Evolutionary conservation across 106 monocot species (phyloP).

Genomic region (Narthecium ossifragum): DNA sequence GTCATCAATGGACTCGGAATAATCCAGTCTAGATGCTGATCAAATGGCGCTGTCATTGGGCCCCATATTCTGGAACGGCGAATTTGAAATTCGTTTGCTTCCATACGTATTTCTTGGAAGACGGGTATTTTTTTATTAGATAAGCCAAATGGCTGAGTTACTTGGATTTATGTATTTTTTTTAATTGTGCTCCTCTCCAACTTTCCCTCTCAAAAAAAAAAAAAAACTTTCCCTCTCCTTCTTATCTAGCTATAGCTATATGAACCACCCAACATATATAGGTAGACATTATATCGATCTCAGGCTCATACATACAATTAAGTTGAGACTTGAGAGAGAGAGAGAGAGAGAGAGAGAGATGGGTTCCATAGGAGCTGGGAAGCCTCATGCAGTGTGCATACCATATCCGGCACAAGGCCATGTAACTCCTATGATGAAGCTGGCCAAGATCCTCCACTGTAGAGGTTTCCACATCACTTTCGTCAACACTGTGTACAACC

Average conservation of each 20-base stretch:
- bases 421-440: slow-evolving; percentile 16
- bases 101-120: no score
- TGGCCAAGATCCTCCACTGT: slow-evolving; percentile 19
- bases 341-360: not conserved
- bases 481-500: slow-evolving; percentile 24
- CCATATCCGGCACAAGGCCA: not conserved
- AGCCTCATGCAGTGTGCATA: slow-evolving; percentile 4
- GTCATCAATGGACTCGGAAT: no score
- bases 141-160: no score
- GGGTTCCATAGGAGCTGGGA: not conserved
- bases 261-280: not conserved
- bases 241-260: not conserved
- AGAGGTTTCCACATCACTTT: slow-evolving; percentile 24
- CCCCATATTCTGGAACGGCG: no score
- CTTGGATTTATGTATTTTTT: no score
- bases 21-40: no score
- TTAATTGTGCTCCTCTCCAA: no score
- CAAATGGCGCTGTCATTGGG: no score
- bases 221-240: not conserved
- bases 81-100: no score
- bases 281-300: not conserved
- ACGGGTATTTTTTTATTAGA: no score
- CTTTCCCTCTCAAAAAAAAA: not conserved
- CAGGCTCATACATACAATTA: not conserved
- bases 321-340: not conserved